Evolutionary conservation across 306 rosid species (phyloP).

Genomic region (Ammopiptanthus mongolicus): DNA sequence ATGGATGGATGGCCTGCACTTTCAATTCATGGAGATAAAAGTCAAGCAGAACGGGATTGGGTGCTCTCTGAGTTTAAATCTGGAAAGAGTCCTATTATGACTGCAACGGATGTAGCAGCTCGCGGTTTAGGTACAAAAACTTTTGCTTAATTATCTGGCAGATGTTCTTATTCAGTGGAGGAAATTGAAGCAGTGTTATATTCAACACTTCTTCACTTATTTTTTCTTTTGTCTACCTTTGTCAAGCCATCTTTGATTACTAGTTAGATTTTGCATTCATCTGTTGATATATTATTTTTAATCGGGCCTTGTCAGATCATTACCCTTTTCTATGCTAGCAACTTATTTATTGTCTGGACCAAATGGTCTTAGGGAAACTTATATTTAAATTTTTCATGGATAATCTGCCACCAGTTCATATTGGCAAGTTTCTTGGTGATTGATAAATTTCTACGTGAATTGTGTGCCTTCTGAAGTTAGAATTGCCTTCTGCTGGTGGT

Average conservation of each 20-base stretch:
- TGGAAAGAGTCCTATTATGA: slow-evolving; percentile 98
- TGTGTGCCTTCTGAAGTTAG: background rate
- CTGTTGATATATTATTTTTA: background rate
- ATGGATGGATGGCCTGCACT: slow-evolving; percentile 99
- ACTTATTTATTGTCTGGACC: slow-evolving; percentile 1
- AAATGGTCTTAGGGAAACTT: background rate
- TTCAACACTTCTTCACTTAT: background rate
- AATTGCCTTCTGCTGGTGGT: background rate
- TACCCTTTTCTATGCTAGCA: background rate
- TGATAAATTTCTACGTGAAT: background rate
- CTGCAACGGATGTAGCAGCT: slow-evolving; percentile 98
- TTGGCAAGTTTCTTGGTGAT: background rate
- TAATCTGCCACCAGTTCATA: background rate
- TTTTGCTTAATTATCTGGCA: slow-evolving; percentile 8
- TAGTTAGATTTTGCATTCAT: background rate
- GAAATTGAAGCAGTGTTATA: background rate
- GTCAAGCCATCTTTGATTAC: background rate
- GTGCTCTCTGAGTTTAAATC: slow-evolving; percentile 94
- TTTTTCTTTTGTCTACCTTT: background rate
- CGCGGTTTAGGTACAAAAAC: slow-evolving; percentile 79
- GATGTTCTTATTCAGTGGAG: slow-evolving; percentile 14
- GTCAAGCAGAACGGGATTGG: slow-evolving; percentile 99
- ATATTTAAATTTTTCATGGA: background rate
- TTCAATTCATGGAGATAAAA: slow-evolving; percentile 95
- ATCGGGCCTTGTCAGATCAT: background rate